These are phyloP conservation scores for Sclerotinia sclerotiorum DNA, from an alignment of 2,329 filamentous ascomycete genomes.

Conservation along the genomic window DNA sequence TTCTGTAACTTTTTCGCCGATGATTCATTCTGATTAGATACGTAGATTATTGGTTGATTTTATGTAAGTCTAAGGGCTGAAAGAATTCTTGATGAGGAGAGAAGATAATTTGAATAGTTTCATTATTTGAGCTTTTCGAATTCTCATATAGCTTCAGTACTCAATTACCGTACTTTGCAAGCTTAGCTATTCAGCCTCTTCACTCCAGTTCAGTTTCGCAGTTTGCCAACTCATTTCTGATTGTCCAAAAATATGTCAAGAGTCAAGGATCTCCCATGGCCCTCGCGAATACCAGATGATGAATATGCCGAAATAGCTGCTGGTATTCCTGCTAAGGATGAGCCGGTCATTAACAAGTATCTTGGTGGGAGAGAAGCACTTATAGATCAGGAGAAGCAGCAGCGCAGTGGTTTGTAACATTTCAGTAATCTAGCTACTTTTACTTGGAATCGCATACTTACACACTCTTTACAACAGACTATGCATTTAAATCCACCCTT, in stretches of 20 bases:
- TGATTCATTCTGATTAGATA: neutral
- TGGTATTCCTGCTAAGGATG: constrained; percentile 58
- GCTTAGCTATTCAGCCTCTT: neutral
- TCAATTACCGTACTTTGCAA: neutral
- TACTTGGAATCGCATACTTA: constrained; percentile 37
- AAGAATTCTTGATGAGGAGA: neutral
- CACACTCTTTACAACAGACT: constrained; percentile 49
- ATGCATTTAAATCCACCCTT: constrained; percentile 69
- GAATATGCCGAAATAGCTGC: constrained; percentile 59
- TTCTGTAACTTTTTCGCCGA: constrained; percentile 10
- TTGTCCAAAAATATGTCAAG: constrained; percentile 30
- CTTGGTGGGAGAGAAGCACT: constrained; percentile 72
- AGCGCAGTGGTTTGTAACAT: constrained; percentile 66
- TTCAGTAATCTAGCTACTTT: neutral
- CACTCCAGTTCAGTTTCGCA: neutral
- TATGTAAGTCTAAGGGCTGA: too few relatives aligned
- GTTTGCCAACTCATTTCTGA: neutral
- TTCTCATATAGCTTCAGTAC: neutral
- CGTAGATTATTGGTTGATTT: neutral
- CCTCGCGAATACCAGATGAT: constrained; percentile 45
- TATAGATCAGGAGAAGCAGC: constrained; percentile 76
- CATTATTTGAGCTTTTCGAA: neutral
- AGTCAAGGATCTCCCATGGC: constrained; percentile 36
- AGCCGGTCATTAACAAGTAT: constrained; percentile 82
- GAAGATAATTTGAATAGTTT: neutral